Evolutionary conservation across 768 basidiomycete genomes (phyloP), one percentile per base, ranked within the genome.

Genomic region (Mycena kentingensis): DNA sequence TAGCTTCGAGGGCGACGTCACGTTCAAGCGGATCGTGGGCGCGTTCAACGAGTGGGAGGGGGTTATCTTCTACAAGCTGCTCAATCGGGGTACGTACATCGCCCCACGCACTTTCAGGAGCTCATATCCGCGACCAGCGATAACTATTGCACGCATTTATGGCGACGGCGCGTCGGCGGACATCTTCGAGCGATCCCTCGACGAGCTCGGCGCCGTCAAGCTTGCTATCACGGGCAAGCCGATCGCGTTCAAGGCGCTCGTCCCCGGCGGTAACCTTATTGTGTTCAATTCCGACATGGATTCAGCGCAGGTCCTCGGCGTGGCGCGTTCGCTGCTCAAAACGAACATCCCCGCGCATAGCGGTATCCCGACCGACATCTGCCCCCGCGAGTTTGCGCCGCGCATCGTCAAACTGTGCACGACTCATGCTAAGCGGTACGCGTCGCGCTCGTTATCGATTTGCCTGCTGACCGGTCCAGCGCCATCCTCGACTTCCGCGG

Each of bases 101-200:
- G n/a, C n/a, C n/a, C n/a, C n/a, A n/a, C n/a, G n/a, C n/a, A n/a
- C n/a, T n/a, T n/a, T n/a, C n/a, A n/a, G n/a, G n/a, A n/a, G n/a
- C n/a, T n/a, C n/a, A n/a, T n/a, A n/a, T n/a, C n/a, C n/a, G n/a
- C n/a, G n/a, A n/a, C n/a, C n/a, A n/a, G n/a, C n/a, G n/a, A n/a
- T n/a, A n/a, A 56, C 54, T 11, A 48, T 56, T 21, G 54, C 49
- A 16, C 54, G 54, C 2, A 28, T 27, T 15, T 56, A 56, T 29
- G 25, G 34, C n/a, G 41, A 50, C 22, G 16, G 44, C 3, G 34
- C 54, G 8, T 51, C 34, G 13, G 29, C 49, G 1, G 44, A 51
- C 2, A 41, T 50, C 18, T 56, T 16, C 29, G 43, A 56, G 29
- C 42, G 27, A 5, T 28, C 51, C 8, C 51, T 36, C 24, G 54